Evolutionary conservation across 2,329 filamentous ascomycete species (phyloP).

Genomic region (Aspergillus spinulosporus): DNA sequence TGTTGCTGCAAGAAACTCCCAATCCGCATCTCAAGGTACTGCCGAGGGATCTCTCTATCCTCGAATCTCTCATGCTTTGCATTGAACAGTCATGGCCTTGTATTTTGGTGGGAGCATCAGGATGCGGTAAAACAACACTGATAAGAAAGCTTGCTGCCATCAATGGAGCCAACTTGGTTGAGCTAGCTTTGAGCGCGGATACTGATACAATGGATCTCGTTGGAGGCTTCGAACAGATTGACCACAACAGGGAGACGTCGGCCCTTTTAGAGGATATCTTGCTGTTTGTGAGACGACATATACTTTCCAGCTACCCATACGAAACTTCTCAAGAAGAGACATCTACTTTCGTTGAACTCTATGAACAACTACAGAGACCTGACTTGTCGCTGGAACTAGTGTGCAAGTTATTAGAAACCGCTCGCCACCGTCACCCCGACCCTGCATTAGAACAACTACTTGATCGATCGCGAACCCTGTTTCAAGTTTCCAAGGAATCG

Average conservation of each 20-base stretch:
- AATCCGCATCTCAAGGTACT: conserved; percentile 38
- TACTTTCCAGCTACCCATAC: conserved; percentile 33
- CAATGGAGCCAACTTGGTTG: conserved; percentile 72
- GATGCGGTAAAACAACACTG: conserved; percentile 81
- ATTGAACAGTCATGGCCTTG: conserved; percentile 84
- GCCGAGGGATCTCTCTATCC: conserved; percentile 58
- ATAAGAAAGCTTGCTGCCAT: conserved; percentile 78
- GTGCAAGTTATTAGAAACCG: conserved; percentile 32
- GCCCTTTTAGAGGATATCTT: conserved; percentile 57
- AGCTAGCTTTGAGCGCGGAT: conserved; percentile 92
- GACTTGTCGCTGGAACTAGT: conserved; percentile 34
- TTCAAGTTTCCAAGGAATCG: conserved; percentile 57
- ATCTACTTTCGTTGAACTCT: conserved; percentile 33
- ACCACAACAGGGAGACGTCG: conserved; percentile 72
- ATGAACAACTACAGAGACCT: conserved; percentile 32
- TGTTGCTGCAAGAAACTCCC: conserved; percentile 37
- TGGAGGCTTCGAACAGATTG: conserved; percentile 93
- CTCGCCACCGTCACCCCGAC: conserved; percentile 45
- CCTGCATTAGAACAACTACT: conserved; percentile 53
- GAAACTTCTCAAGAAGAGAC: conserved; percentile 23
- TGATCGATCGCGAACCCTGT: conserved; percentile 51
- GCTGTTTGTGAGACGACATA: conserved; percentile 51
- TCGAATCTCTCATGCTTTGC: conserved; percentile 86
- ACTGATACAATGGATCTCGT: conserved; percentile 97
- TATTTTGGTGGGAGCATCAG: conserved; percentile 81